Percentiles rank a stretch among this genome's conserved stretches.
Evolutionary conservation across 2,329 filamentous ascomycete genomes (phyloP).

Genomic region (Coniochaeta ligniaria): DNA sequence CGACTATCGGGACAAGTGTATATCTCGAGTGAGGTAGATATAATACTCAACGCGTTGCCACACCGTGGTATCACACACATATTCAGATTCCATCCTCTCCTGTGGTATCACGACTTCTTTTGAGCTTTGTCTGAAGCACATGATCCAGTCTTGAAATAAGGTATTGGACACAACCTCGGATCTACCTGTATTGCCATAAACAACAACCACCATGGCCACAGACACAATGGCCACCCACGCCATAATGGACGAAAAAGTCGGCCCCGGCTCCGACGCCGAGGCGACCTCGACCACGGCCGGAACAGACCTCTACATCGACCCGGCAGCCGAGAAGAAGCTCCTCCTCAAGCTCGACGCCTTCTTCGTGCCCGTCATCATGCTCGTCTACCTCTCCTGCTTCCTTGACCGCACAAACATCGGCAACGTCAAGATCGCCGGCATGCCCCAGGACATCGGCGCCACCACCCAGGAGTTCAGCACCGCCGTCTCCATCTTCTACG

Average conservation of each 20-base stretch:
- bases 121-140: no score
- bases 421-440: conserved; percentile 38
- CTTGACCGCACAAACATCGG: conserved; percentile 48
- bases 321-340: conserved; percentile 19
- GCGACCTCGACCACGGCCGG: not conserved
- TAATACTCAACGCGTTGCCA: not conserved
- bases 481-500: conserved; percentile 20
- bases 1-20: not conserved
- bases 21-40: not conserved
- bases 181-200: no score
- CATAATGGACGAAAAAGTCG: not conserved
- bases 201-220: no score
- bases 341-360: conserved; percentile 23
- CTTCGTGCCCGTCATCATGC: conserved; percentile 30
- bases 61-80: not conserved
- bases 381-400: conserved; percentile 47
- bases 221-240: not conserved
- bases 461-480: conserved; percentile 33
- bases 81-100: not conserved
- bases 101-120: no score
- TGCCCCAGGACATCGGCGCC: conserved; percentile 35
- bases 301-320: conserved; percentile 13
- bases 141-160: no score
- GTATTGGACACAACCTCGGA: no score
- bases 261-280: not conserved